A percentile compares a stretch with the other conserved stretches of the same genome.
Conservation (phyloP, 257 asterid species). For the Solanum habrochaites region DNA sequence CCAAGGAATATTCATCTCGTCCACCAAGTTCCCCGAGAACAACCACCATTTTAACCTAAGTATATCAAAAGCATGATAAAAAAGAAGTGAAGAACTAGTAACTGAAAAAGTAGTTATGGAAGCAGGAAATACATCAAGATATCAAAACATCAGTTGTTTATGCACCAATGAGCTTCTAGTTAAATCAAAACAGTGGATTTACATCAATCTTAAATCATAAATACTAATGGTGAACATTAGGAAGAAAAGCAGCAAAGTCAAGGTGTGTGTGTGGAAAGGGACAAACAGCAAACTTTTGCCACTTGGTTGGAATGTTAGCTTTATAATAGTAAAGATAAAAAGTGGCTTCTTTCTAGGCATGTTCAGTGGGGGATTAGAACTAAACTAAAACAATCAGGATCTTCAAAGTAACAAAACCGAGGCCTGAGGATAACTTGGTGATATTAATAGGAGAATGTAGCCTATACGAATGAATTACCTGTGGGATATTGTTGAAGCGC, state of each 20-base stretch:
- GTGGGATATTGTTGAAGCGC: slow-evolving; percentile 96
- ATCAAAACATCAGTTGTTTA: neutral
- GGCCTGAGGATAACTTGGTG: neutral
- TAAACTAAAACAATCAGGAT: neutral
- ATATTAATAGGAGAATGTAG: neutral
- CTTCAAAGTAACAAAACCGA: neutral
- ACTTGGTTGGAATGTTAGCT: neutral
- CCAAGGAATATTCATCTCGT: slow-evolving; percentile 94
- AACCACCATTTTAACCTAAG: slow-evolving; percentile 82
- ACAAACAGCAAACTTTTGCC: neutral
- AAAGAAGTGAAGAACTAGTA: neutral
- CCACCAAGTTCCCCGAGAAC: slow-evolving; percentile 99
- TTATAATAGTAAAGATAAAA: neutral
- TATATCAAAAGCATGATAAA: neutral
- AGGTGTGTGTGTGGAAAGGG: neutral
- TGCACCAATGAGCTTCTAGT: neutral
- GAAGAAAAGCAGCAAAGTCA: neutral
- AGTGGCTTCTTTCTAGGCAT: neutral
- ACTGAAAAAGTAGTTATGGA: neutral
- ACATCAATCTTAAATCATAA: neutral
- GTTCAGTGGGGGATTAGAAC: neutral
- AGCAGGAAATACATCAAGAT: neutral
- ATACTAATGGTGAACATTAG: neutral
- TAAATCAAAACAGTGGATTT: neutral
- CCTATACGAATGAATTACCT: slow-evolving; percentile 29